Percentiles rank a stretch among this genome's conserved stretches.
phyloP scores from a whole-genome alignment of 768 basidiomycete genomes.

The Boletus sp. region DNA sequence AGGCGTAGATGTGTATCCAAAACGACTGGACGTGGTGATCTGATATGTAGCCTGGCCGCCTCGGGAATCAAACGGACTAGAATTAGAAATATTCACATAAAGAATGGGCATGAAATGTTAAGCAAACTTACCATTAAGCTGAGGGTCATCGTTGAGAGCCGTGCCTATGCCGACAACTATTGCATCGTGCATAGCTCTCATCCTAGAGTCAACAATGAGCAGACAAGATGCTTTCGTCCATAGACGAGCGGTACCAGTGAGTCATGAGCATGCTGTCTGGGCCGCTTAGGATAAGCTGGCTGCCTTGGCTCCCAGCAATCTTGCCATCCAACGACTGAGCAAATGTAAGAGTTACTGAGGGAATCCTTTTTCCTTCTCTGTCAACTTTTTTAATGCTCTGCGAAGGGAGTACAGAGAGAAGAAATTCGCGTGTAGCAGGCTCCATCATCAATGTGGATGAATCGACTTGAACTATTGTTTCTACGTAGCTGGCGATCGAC shows the following conservation, averaged over 20 bases:
- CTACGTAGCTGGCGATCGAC: no score
- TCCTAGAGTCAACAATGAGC: constrained; percentile 45
- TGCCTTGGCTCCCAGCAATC: constrained; percentile 74
- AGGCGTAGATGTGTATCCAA: constrained; percentile 77
- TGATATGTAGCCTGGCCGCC: constrained; percentile 32
- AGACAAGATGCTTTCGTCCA: background rate
- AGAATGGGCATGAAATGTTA: background rate
- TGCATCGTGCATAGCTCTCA: constrained; percentile 89
- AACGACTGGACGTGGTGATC: constrained; percentile 78
- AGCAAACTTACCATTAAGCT: constrained; percentile 76
- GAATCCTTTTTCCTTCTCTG: constrained; percentile 33
- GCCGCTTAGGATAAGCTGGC: constrained; percentile 82
- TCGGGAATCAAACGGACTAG: constrained; percentile 57
- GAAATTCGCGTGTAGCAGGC: constrained; percentile 22
- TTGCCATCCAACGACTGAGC: constrained; percentile 86
- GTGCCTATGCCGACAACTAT: constrained; percentile 92
- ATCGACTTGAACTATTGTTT: no score
- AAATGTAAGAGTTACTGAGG: constrained; percentile 78
- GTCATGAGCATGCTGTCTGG: constrained; percentile 90
- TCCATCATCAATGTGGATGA: background rate
- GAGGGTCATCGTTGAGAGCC: constrained; percentile 87
- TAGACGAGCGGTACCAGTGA: constrained; percentile 61
- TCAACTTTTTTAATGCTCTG: constrained; percentile 10
- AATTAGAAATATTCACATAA: background rate
- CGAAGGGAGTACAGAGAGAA: constrained; percentile 29